Conservation (phyloP, 306 rosid species). For the Ziziphus jujuba region DNA sequence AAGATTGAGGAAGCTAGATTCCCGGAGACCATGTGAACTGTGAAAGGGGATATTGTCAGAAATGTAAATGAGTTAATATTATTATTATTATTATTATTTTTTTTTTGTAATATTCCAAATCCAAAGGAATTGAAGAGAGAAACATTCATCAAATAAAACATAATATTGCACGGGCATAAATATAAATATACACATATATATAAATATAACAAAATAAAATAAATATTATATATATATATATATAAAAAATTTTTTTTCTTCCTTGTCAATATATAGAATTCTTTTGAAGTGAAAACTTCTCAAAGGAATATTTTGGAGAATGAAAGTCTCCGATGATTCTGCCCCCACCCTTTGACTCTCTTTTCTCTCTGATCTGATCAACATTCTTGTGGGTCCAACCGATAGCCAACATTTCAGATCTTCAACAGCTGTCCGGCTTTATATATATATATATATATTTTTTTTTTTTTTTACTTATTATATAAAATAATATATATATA, state of each 20-base stretch:
- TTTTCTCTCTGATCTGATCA: conserved; percentile 27
- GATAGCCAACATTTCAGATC: conserved; percentile 37
- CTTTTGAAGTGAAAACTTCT: conserved; percentile 11
- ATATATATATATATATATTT: conserved; percentile 30
- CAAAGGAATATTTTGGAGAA: conserved; percentile 60
- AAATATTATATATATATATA: no score
- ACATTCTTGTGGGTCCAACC: conserved; percentile 38
- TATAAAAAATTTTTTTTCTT: background rate
- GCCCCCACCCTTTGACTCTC: conserved; percentile 63
- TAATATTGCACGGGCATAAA: no score
- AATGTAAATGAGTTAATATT: background rate
- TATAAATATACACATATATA: background rate
- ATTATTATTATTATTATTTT: no score
- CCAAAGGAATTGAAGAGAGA: no score
- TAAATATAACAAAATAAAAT: no score
- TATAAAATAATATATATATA: conserved; percentile 10
- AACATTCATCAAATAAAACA: no score
- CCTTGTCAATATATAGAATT: background rate
- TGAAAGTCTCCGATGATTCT: conserved; percentile 37
- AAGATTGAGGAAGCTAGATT: conserved; percentile 41
- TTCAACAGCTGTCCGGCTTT: conserved; percentile 49
- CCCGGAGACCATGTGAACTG: conserved; percentile 36
- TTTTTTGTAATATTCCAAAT: background rate
- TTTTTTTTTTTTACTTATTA: no score
- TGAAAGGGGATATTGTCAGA: conserved; percentile 11